phyloP scores from a whole-genome alignment of 352 stramenopile species.

The Pythium coloratum region DNA sequence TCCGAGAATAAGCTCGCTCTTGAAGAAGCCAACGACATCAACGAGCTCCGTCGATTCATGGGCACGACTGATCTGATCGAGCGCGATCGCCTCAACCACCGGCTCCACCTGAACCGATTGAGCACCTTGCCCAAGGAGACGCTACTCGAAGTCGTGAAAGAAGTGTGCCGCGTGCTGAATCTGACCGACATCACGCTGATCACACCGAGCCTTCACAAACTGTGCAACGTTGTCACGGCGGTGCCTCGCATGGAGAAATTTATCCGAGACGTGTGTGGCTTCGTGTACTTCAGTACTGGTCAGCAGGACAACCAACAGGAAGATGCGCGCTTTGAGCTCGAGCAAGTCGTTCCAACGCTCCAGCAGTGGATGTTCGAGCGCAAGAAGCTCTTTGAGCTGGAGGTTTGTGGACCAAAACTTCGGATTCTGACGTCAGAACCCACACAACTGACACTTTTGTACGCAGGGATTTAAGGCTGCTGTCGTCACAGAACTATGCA shows the following conservation, averaged over 20 bases:
- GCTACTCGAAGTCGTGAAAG: constrained; percentile 77
- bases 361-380: constrained; percentile 66
- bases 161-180: constrained; percentile 80
- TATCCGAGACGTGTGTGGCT: constrained; percentile 81
- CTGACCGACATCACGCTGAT: constrained; percentile 84
- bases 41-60: constrained; percentile 82
- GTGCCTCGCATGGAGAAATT: constrained; percentile 87
- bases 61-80: constrained; percentile 79
- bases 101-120: constrained; percentile 73
- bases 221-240: constrained; percentile 75
- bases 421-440: not conserved
- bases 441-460: not conserved
- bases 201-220: constrained; percentile 71
- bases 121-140: constrained; percentile 79
- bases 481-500: constrained; percentile 61
- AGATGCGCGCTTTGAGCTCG: constrained; percentile 49
- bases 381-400: constrained; percentile 55
- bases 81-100: constrained; percentile 75
- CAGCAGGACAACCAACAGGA: constrained; percentile 29
- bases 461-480: constrained; percentile 52
- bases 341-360: constrained; percentile 71
- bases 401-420: constrained; percentile 27
- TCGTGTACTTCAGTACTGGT: constrained; percentile 56
- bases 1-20: constrained; percentile 70
- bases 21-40: constrained; percentile 73